Conservation (phyloP, 306 rosid genomes). For the Trifolium fragiferum region DNA sequence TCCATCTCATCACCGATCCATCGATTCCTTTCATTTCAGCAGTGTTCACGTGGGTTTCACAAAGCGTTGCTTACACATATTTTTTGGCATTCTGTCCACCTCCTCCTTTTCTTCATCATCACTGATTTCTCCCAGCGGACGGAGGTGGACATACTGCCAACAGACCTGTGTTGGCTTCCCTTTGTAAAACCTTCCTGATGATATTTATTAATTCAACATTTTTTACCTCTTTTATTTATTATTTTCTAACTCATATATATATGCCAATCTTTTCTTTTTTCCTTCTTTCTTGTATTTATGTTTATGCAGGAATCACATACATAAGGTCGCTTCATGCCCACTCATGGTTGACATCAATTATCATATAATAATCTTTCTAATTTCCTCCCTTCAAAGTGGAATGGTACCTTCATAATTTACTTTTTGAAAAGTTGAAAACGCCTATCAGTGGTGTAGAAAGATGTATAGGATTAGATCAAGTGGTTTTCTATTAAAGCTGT, state of each 20-base stretch:
- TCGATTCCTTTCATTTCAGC: too few relatives aligned
- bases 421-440: not conserved
- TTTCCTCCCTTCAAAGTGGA: not conserved
- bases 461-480: too few relatives aligned
- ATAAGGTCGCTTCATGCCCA: not conserved
- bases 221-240: too few relatives aligned
- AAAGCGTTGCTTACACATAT: conserved; percentile 77
- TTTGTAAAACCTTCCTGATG: conserved; percentile 73
- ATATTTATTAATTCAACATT: not conserved
- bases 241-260: too few relatives aligned
- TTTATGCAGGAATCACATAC: too few relatives aligned
- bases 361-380: not conserved
- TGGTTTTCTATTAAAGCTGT: not conserved
- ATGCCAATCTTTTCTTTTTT: not conserved
- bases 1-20: not conserved
- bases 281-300: too few relatives aligned
- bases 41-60: conserved; percentile 60
- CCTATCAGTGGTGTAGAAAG: too few relatives aligned
- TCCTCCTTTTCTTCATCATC: conserved; percentile 22
- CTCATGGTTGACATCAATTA: not conserved
- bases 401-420: not conserved
- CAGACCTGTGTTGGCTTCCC: conserved; percentile 71
- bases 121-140: too few relatives aligned
- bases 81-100: conserved; percentile 99
- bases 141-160: conserved; percentile 99